A percentile compares a stretch with the other conserved stretches of the same genome.
Conservation (phyloP, 1,284 basidiomycete genomes). For the Quambalaria eucalypti region DNA sequence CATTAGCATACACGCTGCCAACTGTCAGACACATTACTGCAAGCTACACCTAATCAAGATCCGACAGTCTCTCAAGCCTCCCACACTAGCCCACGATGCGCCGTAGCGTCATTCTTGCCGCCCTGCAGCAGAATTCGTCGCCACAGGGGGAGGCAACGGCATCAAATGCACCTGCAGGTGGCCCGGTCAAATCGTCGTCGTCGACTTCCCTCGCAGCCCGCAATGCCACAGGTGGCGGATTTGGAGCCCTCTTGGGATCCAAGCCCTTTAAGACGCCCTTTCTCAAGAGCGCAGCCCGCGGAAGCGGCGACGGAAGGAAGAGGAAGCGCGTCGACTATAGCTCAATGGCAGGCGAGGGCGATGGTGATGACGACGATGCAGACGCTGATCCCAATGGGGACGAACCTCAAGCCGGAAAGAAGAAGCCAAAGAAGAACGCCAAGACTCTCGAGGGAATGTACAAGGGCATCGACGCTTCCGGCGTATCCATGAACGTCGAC, state of each 20-base stretch:
- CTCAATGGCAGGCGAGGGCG: slow-evolving; percentile 29
- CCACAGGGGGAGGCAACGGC: neutral
- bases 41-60: too few species aligned
- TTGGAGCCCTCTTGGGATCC: slow-evolving; percentile 15
- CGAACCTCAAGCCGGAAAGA: slow-evolving; percentile 11
- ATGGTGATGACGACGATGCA: slow-evolving; percentile 15
- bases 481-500: slow-evolving; percentile 40
- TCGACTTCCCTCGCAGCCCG: neutral
- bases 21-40: too few species aligned
- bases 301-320: slow-evolving; percentile 21
- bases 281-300: slow-evolving; percentile 14
- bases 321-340: slow-evolving; percentile 39
- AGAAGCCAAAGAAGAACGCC: slow-evolving; percentile 6
- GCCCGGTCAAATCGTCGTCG: neutral
- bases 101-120: slow-evolving; percentile 2
- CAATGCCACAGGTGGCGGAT: slow-evolving; percentile 2
- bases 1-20: too few species aligned
- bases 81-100: slow-evolving; percentile 2
- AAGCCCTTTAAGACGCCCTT: slow-evolving; percentile 44
- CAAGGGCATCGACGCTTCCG: slow-evolving; percentile 40
- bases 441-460: slow-evolving; percentile 35
- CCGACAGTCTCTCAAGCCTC: too few species aligned
- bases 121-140: neutral
- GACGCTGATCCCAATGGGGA: slow-evolving; percentile 7
- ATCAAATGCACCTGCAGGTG: neutral